Base-by-base conservation (phyloP, 2,329 filamentous ascomycete genomes). In the Fusarium sp. region DNA sequence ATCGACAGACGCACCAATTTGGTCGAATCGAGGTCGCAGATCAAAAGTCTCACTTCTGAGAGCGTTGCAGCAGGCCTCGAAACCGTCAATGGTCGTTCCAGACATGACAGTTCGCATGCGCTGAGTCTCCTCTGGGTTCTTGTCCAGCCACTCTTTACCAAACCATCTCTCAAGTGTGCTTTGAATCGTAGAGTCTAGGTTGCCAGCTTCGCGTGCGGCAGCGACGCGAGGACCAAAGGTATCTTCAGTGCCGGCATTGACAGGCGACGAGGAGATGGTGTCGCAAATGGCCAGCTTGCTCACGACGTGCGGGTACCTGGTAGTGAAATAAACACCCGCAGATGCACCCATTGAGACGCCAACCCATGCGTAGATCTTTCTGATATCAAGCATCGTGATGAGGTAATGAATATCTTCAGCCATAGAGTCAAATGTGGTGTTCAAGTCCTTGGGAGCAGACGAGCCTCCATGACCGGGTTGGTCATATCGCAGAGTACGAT, bases 271-370 rank as follows among this genome's bases (percentile, higher is more conserved):
- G 2, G 78, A 70, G 51, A 83, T 80, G 51, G 81, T 82, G 62
- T 82, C 80, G 71, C 79, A 82, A 31, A 81, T 72, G 26, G 80
- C 73, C 8, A 84, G 75, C 44, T 78, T 79, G 51, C 75, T 54
- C 11, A 83, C 74, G 5, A 82, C 48, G 34, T 76, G 77, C 6
- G 81, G 81, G 59, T 82, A 80, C 55, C 74, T 76, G 6, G 76
- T 74, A 2, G 76, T 75, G 64, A 83, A 84, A 58, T 77, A 77
- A 49, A 83, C 69, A 20, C 80, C 80, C 1, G 76, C 79, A 1
- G 80, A 76, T 9, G 79, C 83, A 22, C 83, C 82, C 80, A 84
- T 83, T 13, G 81, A 84, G 1, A 84, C 81, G 3, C 82, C 82
- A 9, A 84, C 73, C 82, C 81, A 84, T 5, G 78, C 77, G 55